Base-by-base conservation (phyloP, 2,329 filamentous ascomycete genomes). In the Alternaria triticimaculans region DNA sequence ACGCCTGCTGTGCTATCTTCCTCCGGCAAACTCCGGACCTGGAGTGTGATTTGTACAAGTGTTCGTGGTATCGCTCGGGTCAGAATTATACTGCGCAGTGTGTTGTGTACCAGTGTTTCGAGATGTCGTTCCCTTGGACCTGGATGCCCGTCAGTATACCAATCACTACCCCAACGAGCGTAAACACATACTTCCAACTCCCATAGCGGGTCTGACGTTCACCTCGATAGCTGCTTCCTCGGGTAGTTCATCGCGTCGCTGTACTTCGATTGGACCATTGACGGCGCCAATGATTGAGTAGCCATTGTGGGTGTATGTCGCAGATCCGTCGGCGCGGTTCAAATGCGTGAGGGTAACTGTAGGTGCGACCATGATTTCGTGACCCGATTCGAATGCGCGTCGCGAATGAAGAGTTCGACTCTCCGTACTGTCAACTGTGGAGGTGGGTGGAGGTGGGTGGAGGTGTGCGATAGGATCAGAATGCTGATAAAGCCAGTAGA, bases 181-280 rank as follows among this genome's bases (percentile, higher is more conserved):
- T 9, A 28, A 15, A 20, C 33, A 57, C 55, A 33, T 44, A 51
- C 94, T 91, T 84, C 92, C 93, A 49, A 96, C 90, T 15, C 94
- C 94, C 67, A 91, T 89, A 37, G 92, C 90, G 53, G 95, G 95
- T 78, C 96, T 89, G 68, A 99, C 88, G 77, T 95, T 89, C 62
- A 99, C 92, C 81, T 98, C 96, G 69, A 99, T 85, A 54, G 91
- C 88, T 26, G 95, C 93, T 83, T 97, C 94, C 80, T 97, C 94
- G 8, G 96, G 92, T 70, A 96, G 88, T 80, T 98, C 93, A 77
- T 99, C 95, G 73, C 93, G 89, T 74, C 94, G 88, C 72, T 90
- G 89, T 15, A 95, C 93, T 83, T 99, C 96, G 70, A 98, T 88
- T 15, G 96, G 96, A 0, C 95, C 96, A 81, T 97, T 98, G 70